Conservation (phyloP, 2,329 filamentous ascomycete genomes). For the Colletotrichum tofieldiae region DNA sequence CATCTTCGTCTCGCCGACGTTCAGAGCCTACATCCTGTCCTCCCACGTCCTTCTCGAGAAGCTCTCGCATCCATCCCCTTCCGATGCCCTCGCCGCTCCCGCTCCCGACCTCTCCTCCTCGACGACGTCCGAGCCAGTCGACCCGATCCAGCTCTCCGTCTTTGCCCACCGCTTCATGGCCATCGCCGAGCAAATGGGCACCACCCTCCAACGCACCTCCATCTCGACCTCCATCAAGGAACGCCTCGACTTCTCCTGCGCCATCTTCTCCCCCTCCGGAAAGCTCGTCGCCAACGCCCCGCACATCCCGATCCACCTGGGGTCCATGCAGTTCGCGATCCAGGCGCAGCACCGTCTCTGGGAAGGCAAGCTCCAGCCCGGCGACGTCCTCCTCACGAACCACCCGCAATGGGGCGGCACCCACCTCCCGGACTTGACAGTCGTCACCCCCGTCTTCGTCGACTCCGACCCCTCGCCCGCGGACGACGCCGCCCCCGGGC, state of each 20-base stretch:
- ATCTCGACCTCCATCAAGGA: slow-evolving; percentile 66
- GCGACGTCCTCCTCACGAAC: slow-evolving; percentile 59
- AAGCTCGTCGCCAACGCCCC: slow-evolving; percentile 59
- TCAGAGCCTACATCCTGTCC: slow-evolving; percentile 49
- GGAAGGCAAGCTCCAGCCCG: slow-evolving; percentile 52
- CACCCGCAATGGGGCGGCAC: slow-evolving; percentile 58
- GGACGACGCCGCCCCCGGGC: slow-evolving; percentile 16
- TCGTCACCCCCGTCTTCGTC: slow-evolving; percentile 58
- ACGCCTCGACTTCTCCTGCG: slow-evolving; percentile 60
- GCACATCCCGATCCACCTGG: slow-evolving; percentile 59
- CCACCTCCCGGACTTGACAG: slow-evolving; percentile 59
- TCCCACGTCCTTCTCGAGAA: slow-evolving; percentile 53
- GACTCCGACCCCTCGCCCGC: neutral
- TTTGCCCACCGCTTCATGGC: slow-evolving; percentile 73
- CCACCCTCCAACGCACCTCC: slow-evolving; percentile 68
- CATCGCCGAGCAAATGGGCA: slow-evolving; percentile 73
- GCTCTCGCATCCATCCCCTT: neutral
- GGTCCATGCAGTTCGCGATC: slow-evolving; percentile 60
- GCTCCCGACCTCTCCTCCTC: neutral
- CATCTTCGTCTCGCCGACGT: slow-evolving; percentile 48
- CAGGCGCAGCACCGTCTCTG: slow-evolving; percentile 55
- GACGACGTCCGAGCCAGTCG: slow-evolving; percentile 47
- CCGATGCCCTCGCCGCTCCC: neutral
- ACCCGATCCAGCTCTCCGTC: slow-evolving; percentile 68
- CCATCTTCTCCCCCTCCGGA: slow-evolving; percentile 59